phyloP scores from a whole-genome alignment of 768 basidiomycete genomes.

The Coprinopsis strossmayeri region DNA sequence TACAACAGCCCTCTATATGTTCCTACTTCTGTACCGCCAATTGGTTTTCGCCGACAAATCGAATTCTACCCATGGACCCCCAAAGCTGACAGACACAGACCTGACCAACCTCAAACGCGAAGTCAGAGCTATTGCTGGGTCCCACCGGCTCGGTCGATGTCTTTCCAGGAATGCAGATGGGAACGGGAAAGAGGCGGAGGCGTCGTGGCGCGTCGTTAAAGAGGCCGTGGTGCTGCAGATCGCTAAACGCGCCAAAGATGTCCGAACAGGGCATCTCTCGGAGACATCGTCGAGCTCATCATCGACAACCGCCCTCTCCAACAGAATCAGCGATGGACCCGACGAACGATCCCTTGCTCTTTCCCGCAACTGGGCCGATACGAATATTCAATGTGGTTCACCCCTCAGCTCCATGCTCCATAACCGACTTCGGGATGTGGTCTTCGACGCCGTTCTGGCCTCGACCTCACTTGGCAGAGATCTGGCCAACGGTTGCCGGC shows the following conservation, averaged over 20 bases:
- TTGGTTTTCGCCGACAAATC: constrained; percentile 47
- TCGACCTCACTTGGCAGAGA: constrained; percentile 41
- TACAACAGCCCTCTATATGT: constrained; percentile 69
- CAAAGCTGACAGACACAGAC: constrained; percentile 42
- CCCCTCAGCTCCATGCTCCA: constrained; percentile 54
- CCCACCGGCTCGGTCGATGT: constrained; percentile 55
- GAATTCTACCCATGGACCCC: constrained; percentile 23
- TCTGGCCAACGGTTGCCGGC: constrained; percentile 12
- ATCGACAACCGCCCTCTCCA: constrained; percentile 15
- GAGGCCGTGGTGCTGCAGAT: constrained; percentile 72
- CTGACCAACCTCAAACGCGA: constrained; percentile 64
- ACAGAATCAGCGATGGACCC: constrained; percentile 30
- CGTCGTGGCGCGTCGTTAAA: constrained; percentile 50
- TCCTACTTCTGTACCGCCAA: constrained; percentile 75
- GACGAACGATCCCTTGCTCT: constrained; percentile 49
- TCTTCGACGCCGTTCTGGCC: constrained; percentile 54
- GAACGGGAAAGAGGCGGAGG: constrained; percentile 34
- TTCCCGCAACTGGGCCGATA: constrained; percentile 66
- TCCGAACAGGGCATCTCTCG: constrained; percentile 18
- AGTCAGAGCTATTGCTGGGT: constrained; percentile 59
- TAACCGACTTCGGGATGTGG: constrained; percentile 54
- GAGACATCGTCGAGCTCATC: constrained; percentile 14
- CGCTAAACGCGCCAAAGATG: constrained; percentile 58
- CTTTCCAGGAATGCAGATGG: constrained; percentile 27
- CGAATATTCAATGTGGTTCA: constrained; percentile 57